A percentile compares a stretch with the other conserved stretches of the same genome.
These are phyloP conservation scores for Isatis lusitanica DNA, from an alignment of 441 rosid genomes.

Conservation along the genomic window DNA sequence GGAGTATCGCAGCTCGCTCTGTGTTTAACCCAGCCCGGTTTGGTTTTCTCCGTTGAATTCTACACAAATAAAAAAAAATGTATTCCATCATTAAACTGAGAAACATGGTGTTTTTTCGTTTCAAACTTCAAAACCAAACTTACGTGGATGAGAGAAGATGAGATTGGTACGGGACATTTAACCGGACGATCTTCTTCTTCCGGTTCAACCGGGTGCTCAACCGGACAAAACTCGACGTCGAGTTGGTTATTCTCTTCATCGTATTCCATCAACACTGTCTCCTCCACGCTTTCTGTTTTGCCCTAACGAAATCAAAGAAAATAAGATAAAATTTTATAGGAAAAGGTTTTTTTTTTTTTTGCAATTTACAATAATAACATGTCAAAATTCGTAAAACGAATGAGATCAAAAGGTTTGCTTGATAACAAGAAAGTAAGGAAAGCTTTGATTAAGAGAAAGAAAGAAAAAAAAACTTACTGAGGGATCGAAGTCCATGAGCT, in stretches of 20 bases:
- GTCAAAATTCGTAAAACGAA: not conserved
- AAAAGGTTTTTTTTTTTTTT: not conserved
- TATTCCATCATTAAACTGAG: not conserved
- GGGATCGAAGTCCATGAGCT: conserved; percentile 42
- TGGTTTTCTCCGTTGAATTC: conserved; percentile 46
- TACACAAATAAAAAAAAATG: conserved; percentile 1
- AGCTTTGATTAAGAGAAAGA: not conserved
- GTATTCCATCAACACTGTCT: conserved; percentile 37
- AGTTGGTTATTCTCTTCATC: conserved; percentile 38
- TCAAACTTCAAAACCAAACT: not conserved
- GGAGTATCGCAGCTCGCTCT: conserved; percentile 34
- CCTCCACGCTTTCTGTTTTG: conserved; percentile 39
- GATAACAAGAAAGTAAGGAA: not conserved
- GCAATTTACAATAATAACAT: not conserved
- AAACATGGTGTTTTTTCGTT: not conserved
- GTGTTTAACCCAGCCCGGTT: conserved; percentile 33
- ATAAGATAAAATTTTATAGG: not conserved
- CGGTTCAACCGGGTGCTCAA: conserved; percentile 89
- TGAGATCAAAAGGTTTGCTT: not conserved
- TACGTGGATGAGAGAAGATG: conserved; percentile 69
- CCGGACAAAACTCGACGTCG: conserved; percentile 72
- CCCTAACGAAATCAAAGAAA: conserved; percentile 32
- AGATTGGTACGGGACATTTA: conserved; percentile 71
- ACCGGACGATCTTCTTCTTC: conserved; percentile 87
- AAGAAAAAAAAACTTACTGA: conserved; percentile 37